Evolutionary conservation across 2,329 filamentous ascomycete genomes (phyloP), one percentile per base, ranked within the genome.

Genomic region (Aspergillus thermomutatus): DNA sequence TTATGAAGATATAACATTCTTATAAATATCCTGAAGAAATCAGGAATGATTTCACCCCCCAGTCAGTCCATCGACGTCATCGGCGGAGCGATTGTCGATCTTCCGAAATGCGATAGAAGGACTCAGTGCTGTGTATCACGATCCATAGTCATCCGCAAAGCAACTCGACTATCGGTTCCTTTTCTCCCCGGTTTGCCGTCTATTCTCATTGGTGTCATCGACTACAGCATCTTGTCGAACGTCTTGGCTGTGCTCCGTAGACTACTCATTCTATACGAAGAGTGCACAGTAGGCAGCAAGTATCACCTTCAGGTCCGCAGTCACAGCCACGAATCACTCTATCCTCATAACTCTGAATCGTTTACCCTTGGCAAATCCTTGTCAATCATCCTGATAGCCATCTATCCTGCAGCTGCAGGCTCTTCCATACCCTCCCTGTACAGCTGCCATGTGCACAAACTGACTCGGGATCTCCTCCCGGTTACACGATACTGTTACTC

Each of bases 41-140:
- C 31, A 34, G 43, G 49, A 37, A 52, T 55, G 49, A 58, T 45
- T 58, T 54, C 49, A 53, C 28, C 40, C 10, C 40, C 8, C 1
- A 21, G 40, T 53, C 28, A 43, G 40, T 53, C 28, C 50, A 49
- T 46, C 34, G 26, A 57, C 52, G 53, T 54, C 57, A 59, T 52
- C 17, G 26, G 5, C 40, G 7, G 10, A 37, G 31, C 31, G 14
- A 37, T 37, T 17, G 31, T 37, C 14, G 14, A 21, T 43, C 40
- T 11, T 21, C 40, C 40, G 40, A 6, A 5, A 10, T 19, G n/a
- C 40, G 9, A 23, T 14, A 4, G 31, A 34, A 34, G 5, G 31
- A 34, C 31, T 31, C n/a, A n/a, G 14, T 14, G 31, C 31, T 34
- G 31, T 34, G 31, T 17, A 34, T 28, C 6, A 31, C 14, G 14